Conservation (phyloP, 495 filamentous ascomycete species). For the Xylaria cubensis region DNA sequence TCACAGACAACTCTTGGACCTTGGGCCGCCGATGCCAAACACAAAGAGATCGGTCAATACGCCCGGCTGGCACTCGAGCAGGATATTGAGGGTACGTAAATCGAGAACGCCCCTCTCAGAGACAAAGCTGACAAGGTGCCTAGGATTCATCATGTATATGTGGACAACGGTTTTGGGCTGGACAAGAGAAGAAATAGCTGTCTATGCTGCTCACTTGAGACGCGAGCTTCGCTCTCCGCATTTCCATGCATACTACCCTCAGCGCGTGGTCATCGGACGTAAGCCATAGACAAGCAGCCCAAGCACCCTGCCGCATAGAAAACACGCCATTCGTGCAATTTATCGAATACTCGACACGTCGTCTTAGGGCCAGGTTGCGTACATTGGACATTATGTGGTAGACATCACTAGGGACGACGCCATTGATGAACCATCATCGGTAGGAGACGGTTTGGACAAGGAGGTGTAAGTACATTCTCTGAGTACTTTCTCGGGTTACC, state of each 20-base stretch:
- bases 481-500: background rate
- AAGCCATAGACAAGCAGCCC: conserved; percentile 36
- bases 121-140: background rate
- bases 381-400: background rate
- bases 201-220: conserved; percentile 45
- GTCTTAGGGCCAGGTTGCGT: background rate
- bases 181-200: conserved; percentile 41
- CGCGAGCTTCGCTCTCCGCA: conserved; percentile 39
- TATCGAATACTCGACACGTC: background rate
- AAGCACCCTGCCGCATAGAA: background rate
- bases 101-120: background rate
- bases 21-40: conserved; percentile 57
- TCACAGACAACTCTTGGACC: conserved; percentile 52
- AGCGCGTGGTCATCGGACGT: conserved; percentile 42
- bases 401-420: background rate
- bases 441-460: background rate
- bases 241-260: conserved; percentile 39
- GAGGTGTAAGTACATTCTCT: background rate
- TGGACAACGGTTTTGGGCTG: conserved; percentile 42
- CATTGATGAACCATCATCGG: background rate
- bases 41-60: conserved; percentile 57
- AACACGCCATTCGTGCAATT: background rate
- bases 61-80: conserved; percentile 32
- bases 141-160: conserved; percentile 45
- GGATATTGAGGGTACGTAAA: conserved; percentile 41